These are phyloP conservation scores for Podosphaera aphanis DNA, from an alignment of 2,329 filamentous ascomycete genomes.

Conservation along the genomic window DNA sequence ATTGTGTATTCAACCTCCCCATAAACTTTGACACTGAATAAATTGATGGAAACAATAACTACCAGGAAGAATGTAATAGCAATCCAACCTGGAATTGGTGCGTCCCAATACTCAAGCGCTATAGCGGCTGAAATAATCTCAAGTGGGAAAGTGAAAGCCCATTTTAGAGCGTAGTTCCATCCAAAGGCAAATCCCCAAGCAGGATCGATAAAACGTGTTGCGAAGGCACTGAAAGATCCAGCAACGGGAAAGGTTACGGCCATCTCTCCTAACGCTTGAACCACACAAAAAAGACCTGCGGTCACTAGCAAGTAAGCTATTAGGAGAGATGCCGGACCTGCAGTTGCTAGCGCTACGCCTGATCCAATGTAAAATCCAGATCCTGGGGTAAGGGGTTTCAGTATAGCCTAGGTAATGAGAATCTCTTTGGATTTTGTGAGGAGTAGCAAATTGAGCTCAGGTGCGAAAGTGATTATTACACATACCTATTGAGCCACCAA, in stretches of 20 bases:
- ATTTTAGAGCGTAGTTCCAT: conserved; percentile 83
- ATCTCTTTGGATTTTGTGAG: not conserved
- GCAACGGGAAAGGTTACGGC: conserved; percentile 83
- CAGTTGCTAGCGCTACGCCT: conserved; percentile 42
- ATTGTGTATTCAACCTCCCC: conserved; percentile 80
- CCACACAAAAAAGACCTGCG: conserved; percentile 71
- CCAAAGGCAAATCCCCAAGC: conserved; percentile 90
- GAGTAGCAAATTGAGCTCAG: not conserved
- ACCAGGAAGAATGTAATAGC: conserved; percentile 67
- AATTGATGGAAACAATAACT: conserved; percentile 56
- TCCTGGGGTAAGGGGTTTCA: conserved; percentile 23
- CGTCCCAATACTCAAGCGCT: conserved; percentile 66
- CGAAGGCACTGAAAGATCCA: conserved; percentile 83
- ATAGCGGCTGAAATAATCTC: conserved; percentile 73
- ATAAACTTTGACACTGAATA: conserved; percentile 71
- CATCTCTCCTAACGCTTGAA: conserved; percentile 79
- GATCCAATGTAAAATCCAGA: conserved; percentile 77
- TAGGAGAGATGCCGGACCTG: conserved; percentile 56
- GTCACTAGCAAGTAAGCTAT: conserved; percentile 63
- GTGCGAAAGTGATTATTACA: conserved; percentile 3
- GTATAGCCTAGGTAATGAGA: conserved; percentile 4
- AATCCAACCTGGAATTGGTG: conserved; percentile 46
- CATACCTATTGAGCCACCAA: conserved; percentile 66
- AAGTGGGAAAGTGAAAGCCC: conserved; percentile 60
- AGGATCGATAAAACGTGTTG: conserved; percentile 80